Conservation (phyloP, 208 protist species). For the Trypanosomatidae sp. region DNA sequence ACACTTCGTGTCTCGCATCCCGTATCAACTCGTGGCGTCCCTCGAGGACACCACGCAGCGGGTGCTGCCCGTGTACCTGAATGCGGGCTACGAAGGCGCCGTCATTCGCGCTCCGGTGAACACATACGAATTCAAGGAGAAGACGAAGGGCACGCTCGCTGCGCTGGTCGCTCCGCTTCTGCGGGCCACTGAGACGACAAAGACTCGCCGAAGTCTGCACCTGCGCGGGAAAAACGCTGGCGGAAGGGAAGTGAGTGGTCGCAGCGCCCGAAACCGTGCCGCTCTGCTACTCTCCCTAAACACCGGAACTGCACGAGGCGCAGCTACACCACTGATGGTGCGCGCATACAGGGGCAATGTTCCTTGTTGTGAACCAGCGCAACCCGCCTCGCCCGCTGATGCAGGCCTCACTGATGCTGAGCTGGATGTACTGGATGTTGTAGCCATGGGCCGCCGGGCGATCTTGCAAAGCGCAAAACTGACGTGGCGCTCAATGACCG, state of each 20-base stretch:
- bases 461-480: conserved; percentile 32
- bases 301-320: background rate
- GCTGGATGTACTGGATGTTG: conserved; percentile 15
- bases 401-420: conserved; percentile 11
- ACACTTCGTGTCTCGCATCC: conserved; percentile 57
- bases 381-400: background rate
- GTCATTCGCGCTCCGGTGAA: conserved; percentile 78
- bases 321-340: conserved; percentile 8
- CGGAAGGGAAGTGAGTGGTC: background rate
- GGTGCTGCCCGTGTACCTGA: conserved; percentile 51
- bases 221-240: background rate
- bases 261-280: conserved; percentile 6
- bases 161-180: conserved; percentile 46
- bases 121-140: conserved; percentile 77
- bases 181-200: background rate
- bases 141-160: conserved; percentile 50
- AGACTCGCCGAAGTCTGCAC: background rate
- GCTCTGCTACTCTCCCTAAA: conserved; percentile 18
- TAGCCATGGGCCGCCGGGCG: conserved; percentile 23
- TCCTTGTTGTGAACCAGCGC: background rate
- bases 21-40: conserved; percentile 52
- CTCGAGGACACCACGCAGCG: conserved; percentile 53
- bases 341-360: conserved; percentile 9
- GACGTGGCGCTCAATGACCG: conserved; percentile 49
- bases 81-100: conserved; percentile 74